Evolutionary conservation across 2,329 filamentous ascomycete genomes (phyloP), one percentile per base, ranked within the genome.

Genomic region (Stenocarpella maydis): DNA sequence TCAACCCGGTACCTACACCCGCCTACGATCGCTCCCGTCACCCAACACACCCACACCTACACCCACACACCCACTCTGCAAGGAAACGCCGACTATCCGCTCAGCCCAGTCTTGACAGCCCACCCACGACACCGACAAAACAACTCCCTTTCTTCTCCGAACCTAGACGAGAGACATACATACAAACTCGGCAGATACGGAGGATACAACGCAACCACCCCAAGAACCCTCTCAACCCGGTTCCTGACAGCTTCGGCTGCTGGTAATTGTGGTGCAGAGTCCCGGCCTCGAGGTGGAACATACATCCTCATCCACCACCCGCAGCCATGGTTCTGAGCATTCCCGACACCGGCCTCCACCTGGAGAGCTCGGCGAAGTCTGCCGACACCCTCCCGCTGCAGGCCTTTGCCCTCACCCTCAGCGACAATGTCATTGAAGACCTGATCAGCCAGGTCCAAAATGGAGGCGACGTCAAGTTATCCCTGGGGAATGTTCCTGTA

Each of bases 371-470:
- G 72, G 80, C 83, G 73, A 82, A 82, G 64, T 77, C 80, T 67
- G 77, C 74, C 75, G 80, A 81, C 64, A 78, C 80, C 69, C 79
- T 86, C 45, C 86, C 85, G 10, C 80, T 82, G 37, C 87, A 89
- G 75, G 86, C 86, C 39, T 87, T 91, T 75, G 84, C 86, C 72
- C 79, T 91, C 68, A 84, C 82, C n/a, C 79, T 91, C 71, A 84
- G 81, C 74, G 85, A 89, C 76, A 82, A 81, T 76, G 82, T 88
- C 64, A 86, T 91, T 74, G 86, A 89, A 76, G 83, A 87, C 71
- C 87, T 91, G 85, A 89, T 91, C 73, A 83, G 83, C 77, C 87
- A 85, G 74, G 83, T 87, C 47, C 85, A 86, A 74, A 83, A 84
- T 80, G 87, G 87, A 63, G 83, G 87, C 67, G 81, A 84, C 54